These are phyloP conservation scores for Pseudohyphozyma bogoriensis DNA, from an alignment of 768 basidiomycete genomes.

Conservation along the genomic window DNA sequence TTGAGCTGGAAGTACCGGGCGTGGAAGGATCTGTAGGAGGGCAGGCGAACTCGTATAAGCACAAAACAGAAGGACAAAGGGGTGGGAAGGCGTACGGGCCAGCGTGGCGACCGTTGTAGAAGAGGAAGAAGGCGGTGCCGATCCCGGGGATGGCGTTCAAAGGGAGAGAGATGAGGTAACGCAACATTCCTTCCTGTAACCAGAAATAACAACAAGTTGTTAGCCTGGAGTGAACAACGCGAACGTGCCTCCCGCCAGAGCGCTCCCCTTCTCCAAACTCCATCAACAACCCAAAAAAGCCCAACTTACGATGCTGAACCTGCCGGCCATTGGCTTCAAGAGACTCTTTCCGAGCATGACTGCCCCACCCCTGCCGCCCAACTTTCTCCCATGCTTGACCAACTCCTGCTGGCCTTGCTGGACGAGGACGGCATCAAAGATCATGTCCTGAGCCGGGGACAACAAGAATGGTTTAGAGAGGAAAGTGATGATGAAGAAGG, in stretches of 20 bases:
- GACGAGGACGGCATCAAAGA: slow-evolving; percentile 47
- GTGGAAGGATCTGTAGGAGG: slow-evolving; percentile 47
- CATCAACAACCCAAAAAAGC: slow-evolving; percentile 38
- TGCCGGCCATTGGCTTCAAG: slow-evolving; percentile 46
- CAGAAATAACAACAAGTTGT: slow-evolving; percentile 38
- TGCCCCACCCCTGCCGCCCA: slow-evolving; percentile 17
- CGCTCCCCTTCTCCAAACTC: slow-evolving; percentile 12
- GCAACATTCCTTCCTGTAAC: slow-evolving; percentile 38
- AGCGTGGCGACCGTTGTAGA: slow-evolving; percentile 42
- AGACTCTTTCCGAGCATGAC: slow-evolving; percentile 41
- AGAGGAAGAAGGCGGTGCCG: slow-evolving; percentile 54
- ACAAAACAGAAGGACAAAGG: not conserved
- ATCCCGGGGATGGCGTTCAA: slow-evolving; percentile 58
- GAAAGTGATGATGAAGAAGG: slow-evolving; percentile 42
- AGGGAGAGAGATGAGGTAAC: slow-evolving; percentile 56
- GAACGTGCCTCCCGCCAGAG: not conserved
- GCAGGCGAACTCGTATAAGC: not conserved
- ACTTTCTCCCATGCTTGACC: slow-evolving; percentile 40
- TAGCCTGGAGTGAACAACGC: slow-evolving; percentile 33
- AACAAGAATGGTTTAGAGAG: slow-evolving; percentile 46
- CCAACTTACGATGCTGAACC: slow-evolving; percentile 33
- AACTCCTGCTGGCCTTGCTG: slow-evolving; percentile 42
- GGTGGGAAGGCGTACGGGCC: too few relatives aligned
- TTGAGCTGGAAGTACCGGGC: slow-evolving; percentile 62
- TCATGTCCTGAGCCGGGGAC: slow-evolving; percentile 41